Evolutionary conservation across 805 yeast species (phyloP).

Genomic region (Barnettozyma wickerhamii): DNA sequence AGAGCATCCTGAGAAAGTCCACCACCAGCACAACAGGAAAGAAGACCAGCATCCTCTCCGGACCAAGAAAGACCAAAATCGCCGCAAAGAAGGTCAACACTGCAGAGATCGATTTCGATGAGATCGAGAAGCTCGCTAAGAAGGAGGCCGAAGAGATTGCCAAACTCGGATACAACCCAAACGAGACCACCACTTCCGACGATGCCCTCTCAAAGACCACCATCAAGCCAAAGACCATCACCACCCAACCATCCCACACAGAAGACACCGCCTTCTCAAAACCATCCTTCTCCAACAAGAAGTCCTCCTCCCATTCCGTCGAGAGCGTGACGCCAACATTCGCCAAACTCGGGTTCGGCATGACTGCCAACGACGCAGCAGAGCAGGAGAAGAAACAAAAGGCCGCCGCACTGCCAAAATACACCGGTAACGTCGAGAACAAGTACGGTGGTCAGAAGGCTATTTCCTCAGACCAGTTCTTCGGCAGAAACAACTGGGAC

Average conservation of each 20-base stretch:
- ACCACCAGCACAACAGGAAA: slow-evolving; percentile 24
- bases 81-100: slow-evolving; percentile 54
- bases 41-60: slow-evolving; percentile 44
- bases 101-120: slow-evolving; percentile 55
- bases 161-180: slow-evolving; percentile 40
- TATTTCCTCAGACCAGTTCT: slow-evolving; percentile 91
- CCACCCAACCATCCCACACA: slow-evolving; percentile 21
- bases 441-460: slow-evolving; percentile 90
- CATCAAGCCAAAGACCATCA: slow-evolving; percentile 18
- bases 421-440: slow-evolving; percentile 68
- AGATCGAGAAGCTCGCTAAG: slow-evolving; percentile 73
- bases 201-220: slow-evolving; percentile 13
- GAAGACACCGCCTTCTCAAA: slow-evolving; percentile 4
- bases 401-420: slow-evolving; percentile 52
- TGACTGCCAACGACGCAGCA: slow-evolving; percentile 63
- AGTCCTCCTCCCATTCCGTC: slow-evolving; percentile 21
- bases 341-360: slow-evolving; percentile 87
- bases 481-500: slow-evolving; percentile 84
- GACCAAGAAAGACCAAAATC: slow-evolving; percentile 55
- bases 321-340: slow-evolving; percentile 60
- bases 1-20: slow-evolving; percentile 28
- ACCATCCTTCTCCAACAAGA: slow-evolving; percentile 7
- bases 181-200: slow-evolving; percentile 17
- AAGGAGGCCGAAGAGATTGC: slow-evolving; percentile 67
- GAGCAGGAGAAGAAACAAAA: slow-evolving; percentile 38